A percentile compares a stretch with the other conserved stretches of the same genome.
Evolutionary conservation across 345 rosid genomes (phyloP).

Genomic region (Eucalyptus coolabah): DNA sequence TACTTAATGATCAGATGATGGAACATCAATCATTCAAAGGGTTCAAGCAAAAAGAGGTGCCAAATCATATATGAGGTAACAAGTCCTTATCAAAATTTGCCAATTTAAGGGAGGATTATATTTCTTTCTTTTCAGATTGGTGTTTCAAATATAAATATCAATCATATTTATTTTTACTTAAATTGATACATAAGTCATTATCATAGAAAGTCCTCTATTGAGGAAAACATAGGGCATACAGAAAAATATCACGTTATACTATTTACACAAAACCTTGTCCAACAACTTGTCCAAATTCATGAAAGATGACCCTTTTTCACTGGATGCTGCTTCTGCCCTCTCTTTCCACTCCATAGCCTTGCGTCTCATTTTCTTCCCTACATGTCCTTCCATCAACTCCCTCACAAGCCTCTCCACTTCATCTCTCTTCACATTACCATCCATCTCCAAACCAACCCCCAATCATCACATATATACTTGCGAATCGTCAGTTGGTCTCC

Average conservation of each 20-base stretch:
- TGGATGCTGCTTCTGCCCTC: neutral
- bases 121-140: too few species aligned
- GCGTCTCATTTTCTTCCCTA: neutral
- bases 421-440: slow-evolving; percentile 12
- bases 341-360: neutral
- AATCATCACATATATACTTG: slow-evolving; percentile 9
- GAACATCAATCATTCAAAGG: too few species aligned
- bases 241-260: neutral
- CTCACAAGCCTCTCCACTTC: neutral
- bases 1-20: too few species aligned
- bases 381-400: neutral
- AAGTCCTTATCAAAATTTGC: too few species aligned
- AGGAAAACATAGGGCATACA: neutral
- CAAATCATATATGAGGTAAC: too few species aligned
- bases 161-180: too few species aligned
- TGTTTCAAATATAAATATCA: too few species aligned
- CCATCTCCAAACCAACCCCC: slow-evolving; percentile 14
- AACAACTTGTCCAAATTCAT: neutral
- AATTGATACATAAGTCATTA: too few species aligned
- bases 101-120: too few species aligned
- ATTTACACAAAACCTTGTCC: neutral
- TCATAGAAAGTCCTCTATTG: too few species aligned
- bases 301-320: neutral
- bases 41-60: too few species aligned
- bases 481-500: slow-evolving; percentile 8